Base-by-base conservation (phyloP, 1,139 yeast species). In the Trichomonascaceae sp. region DNA sequence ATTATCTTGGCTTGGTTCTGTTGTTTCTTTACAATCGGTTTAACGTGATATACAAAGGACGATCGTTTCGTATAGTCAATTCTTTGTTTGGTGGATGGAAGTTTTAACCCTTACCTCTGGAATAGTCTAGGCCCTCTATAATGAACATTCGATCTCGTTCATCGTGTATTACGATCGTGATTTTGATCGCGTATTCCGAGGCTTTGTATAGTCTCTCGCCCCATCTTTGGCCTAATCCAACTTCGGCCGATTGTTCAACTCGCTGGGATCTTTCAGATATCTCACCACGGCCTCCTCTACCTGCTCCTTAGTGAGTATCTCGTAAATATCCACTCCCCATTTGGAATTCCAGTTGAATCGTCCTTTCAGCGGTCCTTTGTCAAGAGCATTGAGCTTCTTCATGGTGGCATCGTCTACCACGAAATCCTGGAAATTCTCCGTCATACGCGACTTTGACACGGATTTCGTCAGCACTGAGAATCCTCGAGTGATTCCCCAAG, bases 401-500 rank as follows among this genome's bases (percentile, higher is more conserved):
- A 47, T 47, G 5, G 50, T 47, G 7, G 19, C 44, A 7, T 47
- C 91, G n/a, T 47, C 44, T 10, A 47, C 30, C 7, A 43, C 45
- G 22, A 85, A 89, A 74, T 88, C 96, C 59, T 77, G 65, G 52
- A 81, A 71, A 70, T 87, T 87, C 50, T 76, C 68, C 51, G 66
- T 75, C 57, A 87, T 75, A 72, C 95, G 80, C n/a, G 68, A 68
- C 2, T 78, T 75, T 39, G 77, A 80, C 46, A 78, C 78, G 19
- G 90, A 83, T 70, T 86, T 86, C 53, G 93, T 90, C 60, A 87
- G 73, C 12, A 83, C 85, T 27, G 82, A 81, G 47, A 81, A 75
- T 39, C 84, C 86, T 70, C 89, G 82, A 69, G 80, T 77, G 20
- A 84, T 72, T 53, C 80, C 85, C 91, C 91, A 87, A 51, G 86